Conservation (phyloP, 2,329 filamentous ascomycete species). For the Myotisia sp. region DNA sequence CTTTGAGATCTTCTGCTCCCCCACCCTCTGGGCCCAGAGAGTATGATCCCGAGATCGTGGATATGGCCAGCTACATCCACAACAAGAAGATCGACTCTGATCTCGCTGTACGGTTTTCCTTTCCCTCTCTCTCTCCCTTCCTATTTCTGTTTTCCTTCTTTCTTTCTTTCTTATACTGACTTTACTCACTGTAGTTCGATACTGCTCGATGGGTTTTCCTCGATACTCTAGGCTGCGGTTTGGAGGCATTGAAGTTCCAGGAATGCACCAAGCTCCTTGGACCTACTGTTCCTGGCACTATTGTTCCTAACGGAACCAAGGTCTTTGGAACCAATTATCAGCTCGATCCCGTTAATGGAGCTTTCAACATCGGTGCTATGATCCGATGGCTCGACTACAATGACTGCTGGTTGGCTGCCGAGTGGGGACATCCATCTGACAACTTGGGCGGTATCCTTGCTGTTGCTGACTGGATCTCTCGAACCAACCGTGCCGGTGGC, state of each 20-base stretch:
- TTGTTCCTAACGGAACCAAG: slow-evolving; percentile 80
- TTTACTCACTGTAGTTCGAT: slow-evolving; percentile 53
- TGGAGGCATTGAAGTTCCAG: slow-evolving; percentile 89
- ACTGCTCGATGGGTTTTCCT: slow-evolving; percentile 94
- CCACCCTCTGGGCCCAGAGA: slow-evolving; percentile 32
- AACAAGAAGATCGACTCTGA: slow-evolving; percentile 82
- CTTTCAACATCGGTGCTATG: slow-evolving; percentile 98
- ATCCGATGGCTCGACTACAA: slow-evolving; percentile 99
- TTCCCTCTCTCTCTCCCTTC: background rate
- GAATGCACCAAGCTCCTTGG: slow-evolving; percentile 92
- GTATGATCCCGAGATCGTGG: slow-evolving; percentile 85
- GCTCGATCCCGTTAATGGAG: slow-evolving; percentile 86
- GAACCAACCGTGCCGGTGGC: slow-evolving; percentile 79
- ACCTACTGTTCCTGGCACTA: slow-evolving; percentile 76
- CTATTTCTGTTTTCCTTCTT: background rate
- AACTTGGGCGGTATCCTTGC: slow-evolving; percentile 94
- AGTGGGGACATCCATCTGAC: slow-evolving; percentile 98
- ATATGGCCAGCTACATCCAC: slow-evolving; percentile 91
- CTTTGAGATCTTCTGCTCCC: slow-evolving; percentile 27
- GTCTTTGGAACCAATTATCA: slow-evolving; percentile 87
- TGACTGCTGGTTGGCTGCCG: slow-evolving; percentile 96
- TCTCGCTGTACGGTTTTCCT: slow-evolving; percentile 57
- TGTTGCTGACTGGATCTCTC: slow-evolving; percentile 92
- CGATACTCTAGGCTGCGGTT: slow-evolving; percentile 90
- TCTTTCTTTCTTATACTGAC: slow-evolving; percentile 5